These are phyloP conservation scores for Cyamopsis tetragonoloba DNA, from an alignment of 306 rosid species.

Conservation along the genomic window DNA sequence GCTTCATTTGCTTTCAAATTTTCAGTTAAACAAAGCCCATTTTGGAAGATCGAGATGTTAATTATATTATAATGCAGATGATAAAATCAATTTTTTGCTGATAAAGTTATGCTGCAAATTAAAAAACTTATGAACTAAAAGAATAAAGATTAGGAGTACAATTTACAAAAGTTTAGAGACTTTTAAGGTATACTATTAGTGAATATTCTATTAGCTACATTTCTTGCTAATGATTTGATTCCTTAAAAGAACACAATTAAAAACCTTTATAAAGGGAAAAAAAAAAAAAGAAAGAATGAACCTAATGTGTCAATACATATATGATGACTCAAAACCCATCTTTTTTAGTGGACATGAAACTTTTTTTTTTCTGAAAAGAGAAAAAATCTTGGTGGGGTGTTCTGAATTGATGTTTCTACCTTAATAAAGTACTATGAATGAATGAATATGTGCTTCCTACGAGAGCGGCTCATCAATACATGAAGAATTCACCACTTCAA, in stretches of 20 bases:
- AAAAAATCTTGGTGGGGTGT: conserved; percentile 21
- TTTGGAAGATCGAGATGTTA: neutral
- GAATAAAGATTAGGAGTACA: too few relatives aligned
- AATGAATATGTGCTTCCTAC: conserved; percentile 18
- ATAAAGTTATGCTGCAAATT: too few relatives aligned
- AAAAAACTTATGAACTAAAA: neutral
- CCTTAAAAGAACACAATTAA: too few relatives aligned
- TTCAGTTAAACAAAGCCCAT: neutral
- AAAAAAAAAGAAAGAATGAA: neutral
- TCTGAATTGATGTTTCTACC: conserved; percentile 24
- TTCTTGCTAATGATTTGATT: too few relatives aligned
- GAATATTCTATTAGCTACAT: neutral
- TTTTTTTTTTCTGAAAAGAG: neutral
- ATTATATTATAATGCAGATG: neutral
- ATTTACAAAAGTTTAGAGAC: too few relatives aligned
- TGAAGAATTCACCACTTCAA: conserved; percentile 31
- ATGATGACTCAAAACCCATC: neutral
- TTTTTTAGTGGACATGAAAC: neutral
- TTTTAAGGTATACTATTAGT: neutral
- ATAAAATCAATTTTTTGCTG: neutral
- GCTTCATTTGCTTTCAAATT: neutral
- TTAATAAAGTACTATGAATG: conserved; percentile 26
- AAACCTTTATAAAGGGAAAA: too few relatives aligned
- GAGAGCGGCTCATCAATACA: conserved; percentile 19
- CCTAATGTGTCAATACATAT: neutral